Conservation (phyloP, 139 green algal genomes). For the Penium margaritaceum region DNA sequence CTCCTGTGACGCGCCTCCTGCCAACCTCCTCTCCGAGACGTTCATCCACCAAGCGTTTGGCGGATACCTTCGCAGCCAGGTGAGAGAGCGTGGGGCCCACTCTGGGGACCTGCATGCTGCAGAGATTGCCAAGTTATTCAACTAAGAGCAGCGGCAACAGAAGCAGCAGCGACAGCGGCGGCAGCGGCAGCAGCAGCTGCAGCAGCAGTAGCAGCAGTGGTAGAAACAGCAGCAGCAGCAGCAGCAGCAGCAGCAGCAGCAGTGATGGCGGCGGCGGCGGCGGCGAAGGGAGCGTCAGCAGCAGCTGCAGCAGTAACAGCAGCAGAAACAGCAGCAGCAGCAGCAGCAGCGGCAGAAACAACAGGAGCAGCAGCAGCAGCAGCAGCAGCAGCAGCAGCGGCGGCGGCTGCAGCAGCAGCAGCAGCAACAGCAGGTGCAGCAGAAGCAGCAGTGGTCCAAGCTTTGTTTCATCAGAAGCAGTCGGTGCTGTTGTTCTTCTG, state of each 20-base stretch:
- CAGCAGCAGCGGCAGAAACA: background rate
- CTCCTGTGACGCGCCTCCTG: background rate
- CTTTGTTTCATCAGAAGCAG: conserved; percentile 70
- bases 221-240: conserved; percentile 14
- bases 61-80: conserved; percentile 72
- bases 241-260: background rate
- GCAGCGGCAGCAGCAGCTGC: too few species aligned
- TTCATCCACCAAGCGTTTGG: conserved; percentile 65
- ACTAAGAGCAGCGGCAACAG: too few species aligned
- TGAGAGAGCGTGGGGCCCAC: too few species aligned
- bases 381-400: background rate
- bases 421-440: too few species aligned
- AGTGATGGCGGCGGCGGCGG: background rate
- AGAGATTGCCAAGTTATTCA: background rate
- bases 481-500: conserved; percentile 86
- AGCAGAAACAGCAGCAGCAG: too few species aligned
- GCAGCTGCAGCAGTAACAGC: too few species aligned
- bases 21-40: background rate
- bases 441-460: conserved; percentile 61
- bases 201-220: too few species aligned
- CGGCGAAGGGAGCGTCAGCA: too few species aligned
- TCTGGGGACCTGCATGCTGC: too few species aligned
- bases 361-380: too few species aligned
- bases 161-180: too few species aligned
- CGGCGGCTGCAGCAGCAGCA: too few species aligned